Evolutionary conservation across 2,329 filamentous ascomycete species (phyloP), one percentile per base, ranked within the genome.

Genomic region (Botrytis deweyae): DNA sequence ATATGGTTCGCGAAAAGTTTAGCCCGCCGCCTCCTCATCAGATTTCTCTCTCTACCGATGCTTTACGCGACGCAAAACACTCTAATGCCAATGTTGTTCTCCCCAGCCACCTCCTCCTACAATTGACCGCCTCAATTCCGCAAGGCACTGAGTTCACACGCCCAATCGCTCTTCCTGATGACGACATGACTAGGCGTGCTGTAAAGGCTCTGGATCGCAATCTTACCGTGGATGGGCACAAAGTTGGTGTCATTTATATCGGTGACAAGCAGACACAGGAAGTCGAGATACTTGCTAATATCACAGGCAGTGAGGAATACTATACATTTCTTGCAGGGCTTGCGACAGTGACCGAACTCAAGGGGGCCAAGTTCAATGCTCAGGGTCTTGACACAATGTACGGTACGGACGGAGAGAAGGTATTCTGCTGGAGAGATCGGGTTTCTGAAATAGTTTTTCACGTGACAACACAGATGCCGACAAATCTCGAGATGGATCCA

Each of bases 401-500:
- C 77, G 91, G 95, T 79, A 87, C 87, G 2, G 96, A 99, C 82
- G 96, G 96, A 46, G 89, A 95, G 79, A 94, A 92, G 82, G 94
- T 95, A 0, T 95, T 95, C 80, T 95, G 93, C 79, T 99, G 96
- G 95, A 92, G 95, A 75, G 96, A 98, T 81, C 89, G 95, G 62
- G 94, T 98, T 73, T 96, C 95, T 8, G 96, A 98, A 81, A 93
- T 99, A 63, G 92, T 98, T 44, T 99, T 97, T 83, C 96, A 98
- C 81, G 91, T 98, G 72, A 94, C 93, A 8, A 99, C 95, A 6
- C 94, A 98, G 87, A 99, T 99, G 96, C 96, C 96, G 1, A 97
- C 94, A 16, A 89, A 97, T 80, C 85, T 91, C 22, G 90, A 94
- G 72, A 87, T 89, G 44, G 94, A 97, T 78, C 89, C 92, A 16